phyloP scores from a whole-genome alignment of 441 rosid genomes.

The Viola pubescens region DNA sequence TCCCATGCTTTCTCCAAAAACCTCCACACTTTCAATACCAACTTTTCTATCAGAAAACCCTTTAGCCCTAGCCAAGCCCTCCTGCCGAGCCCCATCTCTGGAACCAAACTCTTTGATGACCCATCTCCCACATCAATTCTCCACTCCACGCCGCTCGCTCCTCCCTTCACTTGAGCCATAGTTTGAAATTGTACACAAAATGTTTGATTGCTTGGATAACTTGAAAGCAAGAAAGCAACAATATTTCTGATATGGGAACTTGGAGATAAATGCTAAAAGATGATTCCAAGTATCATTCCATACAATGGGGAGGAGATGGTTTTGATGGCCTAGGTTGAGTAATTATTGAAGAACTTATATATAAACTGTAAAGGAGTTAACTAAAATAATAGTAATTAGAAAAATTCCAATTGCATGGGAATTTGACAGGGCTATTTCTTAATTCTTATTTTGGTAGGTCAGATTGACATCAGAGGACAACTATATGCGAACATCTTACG shows the following conservation, averaged over 20 bases:
- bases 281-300: too few relatives aligned
- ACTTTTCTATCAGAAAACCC: constrained; percentile 10
- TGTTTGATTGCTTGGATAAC: too few relatives aligned
- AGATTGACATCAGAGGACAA: too few relatives aligned
- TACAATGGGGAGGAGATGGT: constrained; percentile 14
- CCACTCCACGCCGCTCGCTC: constrained; percentile 31
- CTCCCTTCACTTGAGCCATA: constrained; percentile 29
- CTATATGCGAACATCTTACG: too few relatives aligned
- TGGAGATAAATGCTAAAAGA: constrained; percentile 3
- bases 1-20: constrained; percentile 39
- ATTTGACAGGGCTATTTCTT: constrained; percentile 9
- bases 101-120: constrained; percentile 33
- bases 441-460: constrained; percentile 24
- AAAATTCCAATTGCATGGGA: constrained; percentile 2
- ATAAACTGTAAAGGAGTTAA: constrained; percentile 2
- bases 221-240: neutral
- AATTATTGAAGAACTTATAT: constrained; percentile 1
- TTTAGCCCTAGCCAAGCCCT: constrained; percentile 23
- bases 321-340: constrained; percentile 1
- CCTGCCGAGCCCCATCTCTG: constrained; percentile 15
- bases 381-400: neutral
- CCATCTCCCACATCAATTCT: constrained; percentile 37
- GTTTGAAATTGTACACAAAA: neutral
- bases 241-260: neutral
- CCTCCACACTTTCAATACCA: constrained; percentile 13